A percentile compares a stretch with the other conserved stretches of the same genome.
These are phyloP conservation scores for Podaxis mareebaensis DNA, from an alignment of 768 basidiomycete genomes.

Conservation along the genomic window DNA sequence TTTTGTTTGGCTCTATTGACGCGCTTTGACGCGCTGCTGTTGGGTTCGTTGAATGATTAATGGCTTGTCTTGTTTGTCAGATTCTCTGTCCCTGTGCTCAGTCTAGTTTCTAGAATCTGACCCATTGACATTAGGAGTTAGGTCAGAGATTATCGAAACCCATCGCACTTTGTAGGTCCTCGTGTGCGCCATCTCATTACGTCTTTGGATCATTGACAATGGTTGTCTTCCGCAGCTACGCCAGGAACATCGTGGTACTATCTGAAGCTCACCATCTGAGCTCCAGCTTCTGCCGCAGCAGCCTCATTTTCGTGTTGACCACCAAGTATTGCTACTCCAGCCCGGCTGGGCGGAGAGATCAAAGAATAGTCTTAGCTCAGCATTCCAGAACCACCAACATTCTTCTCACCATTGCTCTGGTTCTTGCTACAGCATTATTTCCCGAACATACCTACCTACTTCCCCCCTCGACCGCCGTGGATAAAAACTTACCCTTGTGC, in stretches of 20 bases:
- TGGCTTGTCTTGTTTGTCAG: too few species aligned
- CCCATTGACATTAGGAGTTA: background rate
- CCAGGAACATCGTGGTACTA: background rate
- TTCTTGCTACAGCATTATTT: background rate
- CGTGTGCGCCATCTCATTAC: too few species aligned
- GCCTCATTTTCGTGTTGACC: background rate
- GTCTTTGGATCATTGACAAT: background rate
- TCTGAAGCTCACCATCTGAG: background rate
- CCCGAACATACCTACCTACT: background rate
- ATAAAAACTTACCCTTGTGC: too few species aligned
- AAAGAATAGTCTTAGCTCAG: background rate
- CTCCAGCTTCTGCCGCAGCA: constrained; percentile 1
- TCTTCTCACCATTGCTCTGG: background rate
- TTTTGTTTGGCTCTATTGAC: constrained; percentile 41
- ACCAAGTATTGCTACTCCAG: background rate
- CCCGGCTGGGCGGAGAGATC: background rate
- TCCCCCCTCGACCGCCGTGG: background rate
- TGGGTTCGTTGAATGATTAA: too few species aligned
- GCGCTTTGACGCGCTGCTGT: constrained; percentile 24
- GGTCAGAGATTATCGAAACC: background rate
- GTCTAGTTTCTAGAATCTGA: too few species aligned
- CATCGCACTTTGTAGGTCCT: too few species aligned
- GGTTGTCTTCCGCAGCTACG: background rate
- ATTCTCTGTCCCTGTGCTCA: too few species aligned
- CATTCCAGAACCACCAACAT: background rate